Conservation (phyloP, 2,329 filamentous ascomycete genomes). For the Penicillium sp. region DNA sequence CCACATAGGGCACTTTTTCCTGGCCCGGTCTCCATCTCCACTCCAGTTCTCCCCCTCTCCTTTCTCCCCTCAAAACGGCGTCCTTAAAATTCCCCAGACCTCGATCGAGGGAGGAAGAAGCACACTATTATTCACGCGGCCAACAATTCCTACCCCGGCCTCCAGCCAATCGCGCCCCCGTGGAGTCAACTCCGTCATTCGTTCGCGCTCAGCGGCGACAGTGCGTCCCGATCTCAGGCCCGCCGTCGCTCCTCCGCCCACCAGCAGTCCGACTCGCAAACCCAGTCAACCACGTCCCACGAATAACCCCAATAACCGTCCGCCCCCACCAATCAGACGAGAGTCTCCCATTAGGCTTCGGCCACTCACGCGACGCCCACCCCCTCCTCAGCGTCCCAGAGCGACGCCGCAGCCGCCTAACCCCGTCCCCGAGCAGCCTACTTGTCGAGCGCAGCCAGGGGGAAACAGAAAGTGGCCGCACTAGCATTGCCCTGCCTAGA, state of each 20-base stretch:
- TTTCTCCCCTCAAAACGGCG: slow-evolving; percentile 26
- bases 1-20: slow-evolving; percentile 1
- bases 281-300: slow-evolving; percentile 61
- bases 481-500: slow-evolving; percentile 54
- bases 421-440: slow-evolving; percentile 47
- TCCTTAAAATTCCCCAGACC: slow-evolving; percentile 18
- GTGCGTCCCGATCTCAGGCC: slow-evolving; percentile 25
- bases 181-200: slow-evolving; percentile 22
- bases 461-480: slow-evolving; percentile 50
- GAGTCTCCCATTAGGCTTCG: slow-evolving; percentile 33
- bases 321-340: slow-evolving; percentile 38
- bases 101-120: slow-evolving; percentile 18
- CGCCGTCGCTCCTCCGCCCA: slow-evolving; percentile 31
- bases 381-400: slow-evolving; percentile 60
- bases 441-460: slow-evolving; percentile 50
- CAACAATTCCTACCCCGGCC: slow-evolving; percentile 6
- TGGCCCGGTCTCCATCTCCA: slow-evolving; percentile 7
- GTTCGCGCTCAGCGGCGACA: slow-evolving; percentile 25
- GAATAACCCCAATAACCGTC: slow-evolving; percentile 50
- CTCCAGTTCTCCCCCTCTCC: not conserved
- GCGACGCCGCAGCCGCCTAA: slow-evolving; percentile 55
- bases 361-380: slow-evolving; percentile 50
- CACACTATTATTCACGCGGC: not conserved
- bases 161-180: slow-evolving; percentile 12
- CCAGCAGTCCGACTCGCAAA: slow-evolving; percentile 59